These are phyloP conservation scores for Aspergillus transmontanensis DNA, from an alignment of 2,329 filamentous ascomycete species.

Conservation along the genomic window DNA sequence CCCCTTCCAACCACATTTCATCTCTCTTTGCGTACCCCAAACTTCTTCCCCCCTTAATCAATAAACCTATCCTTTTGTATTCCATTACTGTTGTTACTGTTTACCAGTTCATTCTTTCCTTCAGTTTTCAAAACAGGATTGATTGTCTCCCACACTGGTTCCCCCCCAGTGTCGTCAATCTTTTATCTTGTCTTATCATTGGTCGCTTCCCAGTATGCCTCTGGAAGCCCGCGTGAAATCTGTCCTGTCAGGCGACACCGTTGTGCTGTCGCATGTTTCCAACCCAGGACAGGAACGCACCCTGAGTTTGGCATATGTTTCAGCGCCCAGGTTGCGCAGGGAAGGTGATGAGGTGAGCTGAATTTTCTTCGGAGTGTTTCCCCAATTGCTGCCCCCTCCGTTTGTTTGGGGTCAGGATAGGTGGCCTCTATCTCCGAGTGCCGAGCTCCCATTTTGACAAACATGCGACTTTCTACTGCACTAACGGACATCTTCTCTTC, in stretches of 20 bases:
- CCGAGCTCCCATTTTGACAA: slow-evolving; percentile 2
- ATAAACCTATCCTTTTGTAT: background rate
- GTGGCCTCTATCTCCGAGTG: slow-evolving; percentile 20
- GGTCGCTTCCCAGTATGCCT: slow-evolving; percentile 36
- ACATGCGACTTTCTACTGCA: background rate
- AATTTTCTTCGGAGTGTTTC: slow-evolving; percentile 4
- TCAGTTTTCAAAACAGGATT: background rate
- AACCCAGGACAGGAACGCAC: slow-evolving; percentile 82
- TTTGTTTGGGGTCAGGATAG: slow-evolving; percentile 13
- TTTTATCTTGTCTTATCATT: slow-evolving; percentile 10
- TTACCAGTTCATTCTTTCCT: slow-evolving; percentile 18
- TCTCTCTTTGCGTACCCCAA: slow-evolving; percentile 19
- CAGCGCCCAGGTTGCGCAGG: slow-evolving; percentile 80
- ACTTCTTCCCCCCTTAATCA: slow-evolving; percentile 5
- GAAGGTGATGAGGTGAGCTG: slow-evolving; percentile 77
- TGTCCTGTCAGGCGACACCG: slow-evolving; percentile 89
- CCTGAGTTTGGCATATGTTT: slow-evolving; percentile 89
- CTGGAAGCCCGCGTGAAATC: slow-evolving; percentile 79
- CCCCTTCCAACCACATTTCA: slow-evolving; percentile 36
- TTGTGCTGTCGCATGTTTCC: slow-evolving; percentile 78
- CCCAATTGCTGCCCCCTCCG: background rate
- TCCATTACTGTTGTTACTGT: slow-evolving; percentile 10
- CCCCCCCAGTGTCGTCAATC: slow-evolving; percentile 11
- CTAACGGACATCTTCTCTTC: background rate
- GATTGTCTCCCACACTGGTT: slow-evolving; percentile 10